Percentiles rank a stretch among this genome's conserved stretches.
These are phyloP conservation scores for Eucalyptus cloeziana DNA, from an alignment of 345 rosid species.

Conservation along the genomic window DNA sequence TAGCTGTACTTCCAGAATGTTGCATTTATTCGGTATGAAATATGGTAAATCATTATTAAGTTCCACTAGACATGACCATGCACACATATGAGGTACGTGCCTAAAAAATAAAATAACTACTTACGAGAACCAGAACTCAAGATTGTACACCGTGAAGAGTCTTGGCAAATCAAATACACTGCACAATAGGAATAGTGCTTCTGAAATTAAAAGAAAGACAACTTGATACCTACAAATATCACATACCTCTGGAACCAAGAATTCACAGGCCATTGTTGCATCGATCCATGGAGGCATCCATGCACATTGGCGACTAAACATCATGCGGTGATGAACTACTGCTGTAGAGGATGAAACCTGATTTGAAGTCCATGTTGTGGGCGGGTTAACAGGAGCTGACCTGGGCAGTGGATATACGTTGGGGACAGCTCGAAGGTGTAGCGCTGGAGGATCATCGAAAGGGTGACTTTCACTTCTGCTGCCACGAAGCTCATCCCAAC, in stretches of 20 bases:
- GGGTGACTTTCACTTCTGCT: constrained; percentile 11
- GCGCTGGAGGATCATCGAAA: constrained; percentile 29
- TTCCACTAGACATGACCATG: background rate
- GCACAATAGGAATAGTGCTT: background rate
- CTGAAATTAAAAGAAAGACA: background rate
- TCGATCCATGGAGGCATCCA: background rate
- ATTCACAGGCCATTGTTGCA: background rate
- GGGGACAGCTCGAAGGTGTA: constrained; percentile 18
- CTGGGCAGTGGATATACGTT: constrained; percentile 13
- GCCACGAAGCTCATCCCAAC: constrained; percentile 22
- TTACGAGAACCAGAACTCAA: background rate
- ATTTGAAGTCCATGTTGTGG: constrained; percentile 21
- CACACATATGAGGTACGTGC: background rate
- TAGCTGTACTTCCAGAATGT: background rate
- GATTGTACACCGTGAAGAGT: background rate
- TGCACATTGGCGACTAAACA: background rate
- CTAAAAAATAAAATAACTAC: background rate
- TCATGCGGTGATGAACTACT: background rate
- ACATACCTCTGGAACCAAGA: background rate
- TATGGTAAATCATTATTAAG: background rate
- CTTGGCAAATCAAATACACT: background rate
- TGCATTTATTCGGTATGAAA: background rate
- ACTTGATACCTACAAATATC: background rate
- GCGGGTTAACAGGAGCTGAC: background rate
- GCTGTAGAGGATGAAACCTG: background rate